Percentiles rank a stretch among this genome's conserved stretches.
Evolutionary conservation across 2,329 filamentous ascomycete species (phyloP).

Genomic region (Ascochyta clinopodiicola): DNA sequence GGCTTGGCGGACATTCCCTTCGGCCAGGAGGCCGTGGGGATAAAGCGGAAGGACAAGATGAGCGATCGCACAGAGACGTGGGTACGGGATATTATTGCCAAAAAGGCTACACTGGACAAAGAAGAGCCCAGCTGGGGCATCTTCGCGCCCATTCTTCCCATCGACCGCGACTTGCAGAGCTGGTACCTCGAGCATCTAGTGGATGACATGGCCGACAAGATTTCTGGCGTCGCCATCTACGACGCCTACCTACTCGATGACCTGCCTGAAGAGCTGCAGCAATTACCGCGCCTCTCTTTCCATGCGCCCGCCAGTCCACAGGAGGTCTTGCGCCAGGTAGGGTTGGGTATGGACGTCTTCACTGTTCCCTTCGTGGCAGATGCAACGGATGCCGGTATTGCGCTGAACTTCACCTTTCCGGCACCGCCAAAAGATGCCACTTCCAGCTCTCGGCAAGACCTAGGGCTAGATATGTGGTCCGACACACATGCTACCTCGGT

Average conservation of each 20-base stretch:
- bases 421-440: slow-evolving; percentile 30
- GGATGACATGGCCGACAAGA: slow-evolving; percentile 62
- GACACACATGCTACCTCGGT: slow-evolving; percentile 65
- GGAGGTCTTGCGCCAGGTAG: slow-evolving; percentile 76
- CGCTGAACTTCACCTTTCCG: slow-evolving; percentile 80
- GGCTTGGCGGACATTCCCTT: slow-evolving; percentile 76
- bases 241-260: slow-evolving; percentile 72
- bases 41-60: slow-evolving; percentile 82
- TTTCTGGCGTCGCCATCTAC: slow-evolving; percentile 77
- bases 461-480: slow-evolving; percentile 83
- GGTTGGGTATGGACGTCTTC: slow-evolving; percentile 80
- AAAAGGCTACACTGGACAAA: slow-evolving; percentile 43
- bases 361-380: slow-evolving; percentile 76
- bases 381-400: slow-evolving; percentile 84
- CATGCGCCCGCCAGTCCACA: slow-evolving; percentile 74
- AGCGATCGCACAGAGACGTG: slow-evolving; percentile 84
- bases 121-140: slow-evolving; percentile 47
- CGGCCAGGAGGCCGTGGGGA: slow-evolving; percentile 62
- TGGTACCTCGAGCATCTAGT: slow-evolving; percentile 79
- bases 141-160: slow-evolving; percentile 73
- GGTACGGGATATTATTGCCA: slow-evolving; percentile 71
- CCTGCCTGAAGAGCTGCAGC: slow-evolving; percentile 65
- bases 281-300: slow-evolving; percentile 77
- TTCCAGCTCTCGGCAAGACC: slow-evolving; percentile 33
- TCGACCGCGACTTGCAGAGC: slow-evolving; percentile 76